Percentiles rank a stretch among this genome's conserved stretches.
Conservation (phyloP, 257 asterid genomes). For the Gentiana dahurica region DNA sequence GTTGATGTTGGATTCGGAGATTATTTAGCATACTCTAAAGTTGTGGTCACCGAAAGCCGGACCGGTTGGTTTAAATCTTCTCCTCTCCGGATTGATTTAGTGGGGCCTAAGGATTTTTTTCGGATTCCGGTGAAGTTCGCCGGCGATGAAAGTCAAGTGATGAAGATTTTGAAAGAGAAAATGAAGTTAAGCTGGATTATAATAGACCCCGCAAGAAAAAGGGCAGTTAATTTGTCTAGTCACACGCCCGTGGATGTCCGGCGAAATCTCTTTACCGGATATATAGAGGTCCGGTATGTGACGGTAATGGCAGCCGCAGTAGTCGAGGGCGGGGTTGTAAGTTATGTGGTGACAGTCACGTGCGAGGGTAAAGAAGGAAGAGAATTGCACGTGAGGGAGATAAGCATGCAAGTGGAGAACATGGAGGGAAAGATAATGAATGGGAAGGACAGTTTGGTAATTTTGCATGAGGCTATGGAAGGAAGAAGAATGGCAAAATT, state of each 20-base stretch:
- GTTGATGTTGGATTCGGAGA: slow-evolving; percentile 49
- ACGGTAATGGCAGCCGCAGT: slow-evolving; percentile 30
- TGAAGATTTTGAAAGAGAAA: slow-evolving; percentile 22
- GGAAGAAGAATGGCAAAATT: slow-evolving; percentile 34
- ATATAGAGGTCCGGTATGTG: slow-evolving; percentile 34
- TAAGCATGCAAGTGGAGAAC: slow-evolving; percentile 64
- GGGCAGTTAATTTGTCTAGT: slow-evolving; percentile 62
- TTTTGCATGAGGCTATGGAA: slow-evolving; percentile 38
- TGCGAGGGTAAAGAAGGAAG: slow-evolving; percentile 53
- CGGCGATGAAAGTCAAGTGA: slow-evolving; percentile 30
- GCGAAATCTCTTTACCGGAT: slow-evolving; percentile 65
- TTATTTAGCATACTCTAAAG: slow-evolving; percentile 38
- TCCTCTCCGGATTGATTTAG: slow-evolving; percentile 49
- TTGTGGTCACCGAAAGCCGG: slow-evolving; percentile 25
- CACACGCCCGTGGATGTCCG: slow-evolving; percentile 39
- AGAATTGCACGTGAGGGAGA: slow-evolving; percentile 11
- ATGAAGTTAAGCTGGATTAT: no score
- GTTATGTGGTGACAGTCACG: slow-evolving; percentile 44
- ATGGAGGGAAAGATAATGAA: slow-evolving; percentile 42
- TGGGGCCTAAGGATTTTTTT: slow-evolving; percentile 33
- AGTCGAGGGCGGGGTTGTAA: slow-evolving; percentile 22
- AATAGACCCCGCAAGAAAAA: slow-evolving; percentile 9
- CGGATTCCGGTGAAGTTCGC: slow-evolving; percentile 34
- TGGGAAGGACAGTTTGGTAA: slow-evolving; percentile 48
- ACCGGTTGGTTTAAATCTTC: slow-evolving; percentile 50